Conservation (phyloP, 1,139 yeast genomes). For the Geotrichum fermentans region DNA sequence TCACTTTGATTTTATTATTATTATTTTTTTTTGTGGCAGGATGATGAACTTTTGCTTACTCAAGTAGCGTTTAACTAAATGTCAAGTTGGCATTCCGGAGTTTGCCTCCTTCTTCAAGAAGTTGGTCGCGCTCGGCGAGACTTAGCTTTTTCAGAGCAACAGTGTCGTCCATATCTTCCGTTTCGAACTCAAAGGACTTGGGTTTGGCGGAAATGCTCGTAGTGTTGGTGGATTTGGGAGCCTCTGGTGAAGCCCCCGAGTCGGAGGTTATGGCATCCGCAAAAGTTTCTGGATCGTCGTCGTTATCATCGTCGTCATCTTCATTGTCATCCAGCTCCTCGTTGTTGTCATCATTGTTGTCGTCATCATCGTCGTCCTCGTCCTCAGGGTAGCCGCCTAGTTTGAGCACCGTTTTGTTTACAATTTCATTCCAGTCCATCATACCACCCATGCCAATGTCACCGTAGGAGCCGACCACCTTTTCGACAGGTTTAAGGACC, state of each 20-base stretch:
- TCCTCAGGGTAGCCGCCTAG: conserved; percentile 89
- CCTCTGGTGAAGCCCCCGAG: neutral
- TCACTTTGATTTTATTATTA: too few species aligned
- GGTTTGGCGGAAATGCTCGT: conserved; percentile 24
- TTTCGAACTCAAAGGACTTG: conserved; percentile 15
- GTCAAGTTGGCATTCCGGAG: conserved; percentile 4
- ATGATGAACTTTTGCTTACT: too few species aligned
- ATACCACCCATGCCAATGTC: conserved; percentile 94
- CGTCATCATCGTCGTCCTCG: conserved; percentile 70
- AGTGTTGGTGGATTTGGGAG: conserved; percentile 39
- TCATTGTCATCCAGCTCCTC: conserved; percentile 45
- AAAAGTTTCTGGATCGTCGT: conserved; percentile 43
- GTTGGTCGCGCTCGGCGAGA: conserved; percentile 22
- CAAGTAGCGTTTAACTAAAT: conserved; percentile 2
- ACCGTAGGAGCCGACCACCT: conserved; percentile 86
- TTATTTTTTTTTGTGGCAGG: too few species aligned
- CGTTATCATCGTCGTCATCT: conserved; percentile 38
- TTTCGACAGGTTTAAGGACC: conserved; percentile 81
- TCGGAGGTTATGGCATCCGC: conserved; percentile 26
- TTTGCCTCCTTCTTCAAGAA: conserved; percentile 10
- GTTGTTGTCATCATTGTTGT: conserved; percentile 49
- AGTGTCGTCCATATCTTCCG: conserved; percentile 22
- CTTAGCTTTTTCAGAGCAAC: conserved; percentile 22
- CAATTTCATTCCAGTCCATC: conserved; percentile 94
- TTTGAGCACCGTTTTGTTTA: conserved; percentile 73